Evolutionary conservation across 78 protist species (phyloP).

Genomic region (Dictyostelium purpureum): DNA sequence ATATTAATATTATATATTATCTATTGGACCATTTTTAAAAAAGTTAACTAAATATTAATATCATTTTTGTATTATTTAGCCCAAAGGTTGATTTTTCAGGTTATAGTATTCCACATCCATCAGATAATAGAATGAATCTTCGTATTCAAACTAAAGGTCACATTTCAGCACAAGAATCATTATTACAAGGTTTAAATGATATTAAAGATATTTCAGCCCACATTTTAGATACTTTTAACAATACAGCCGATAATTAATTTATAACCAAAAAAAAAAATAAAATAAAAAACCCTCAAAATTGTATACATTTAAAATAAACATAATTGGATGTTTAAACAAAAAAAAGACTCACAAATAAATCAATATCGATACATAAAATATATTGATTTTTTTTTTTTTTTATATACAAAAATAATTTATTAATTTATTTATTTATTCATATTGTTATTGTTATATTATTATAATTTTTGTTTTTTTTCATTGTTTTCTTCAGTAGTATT

Average conservation of each 20-base stretch:
- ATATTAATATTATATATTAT: too few species aligned
- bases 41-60: not conserved
- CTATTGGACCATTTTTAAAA: too few species aligned
- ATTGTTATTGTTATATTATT: not conserved
- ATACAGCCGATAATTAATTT: not conserved
- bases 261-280: not conserved
- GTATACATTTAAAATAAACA: too few species aligned
- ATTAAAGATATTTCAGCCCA: slow-evolving; percentile 63
- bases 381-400: too few species aligned
- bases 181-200: slow-evolving; percentile 43
- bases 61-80: not conserved
- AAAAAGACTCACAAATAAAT: too few species aligned
- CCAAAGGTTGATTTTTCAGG: slow-evolving; percentile 82
- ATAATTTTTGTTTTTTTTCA: slow-evolving; percentile 10
- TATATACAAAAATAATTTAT: too few species aligned
- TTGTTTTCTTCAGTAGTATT: not conserved
- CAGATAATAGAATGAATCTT: slow-evolving; percentile 76
- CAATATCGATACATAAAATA: too few species aligned
- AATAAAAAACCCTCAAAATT: too few species aligned
- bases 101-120: slow-evolving; percentile 84
- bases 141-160: slow-evolving; percentile 70
- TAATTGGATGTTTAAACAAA: too few species aligned
- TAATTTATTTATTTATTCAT: not conserved
- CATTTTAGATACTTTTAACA: slow-evolving; percentile 53
- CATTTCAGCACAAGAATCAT: slow-evolving; percentile 56